phyloP scores from a whole-genome alignment of 2,329 filamentous ascomycete species.

The Phyllosticta citrichinensis region DNA sequence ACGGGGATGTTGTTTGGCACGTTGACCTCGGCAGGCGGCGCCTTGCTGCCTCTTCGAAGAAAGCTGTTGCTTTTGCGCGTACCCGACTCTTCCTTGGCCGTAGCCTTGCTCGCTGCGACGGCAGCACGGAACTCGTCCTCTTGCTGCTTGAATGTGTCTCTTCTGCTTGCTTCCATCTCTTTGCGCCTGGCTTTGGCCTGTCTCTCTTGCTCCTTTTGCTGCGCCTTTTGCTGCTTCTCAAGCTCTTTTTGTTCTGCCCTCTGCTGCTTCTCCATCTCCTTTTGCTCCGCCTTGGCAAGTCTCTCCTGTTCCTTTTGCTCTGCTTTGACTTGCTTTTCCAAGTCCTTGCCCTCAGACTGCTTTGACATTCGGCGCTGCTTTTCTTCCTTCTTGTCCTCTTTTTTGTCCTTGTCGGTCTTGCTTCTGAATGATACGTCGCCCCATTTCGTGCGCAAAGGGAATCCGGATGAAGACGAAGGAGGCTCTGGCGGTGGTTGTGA shows the following conservation, averaged over 20 bases:
- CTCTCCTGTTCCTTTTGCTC: slow-evolving; percentile 47
- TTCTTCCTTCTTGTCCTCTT: slow-evolving; percentile 17
- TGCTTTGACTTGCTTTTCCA: slow-evolving; percentile 53
- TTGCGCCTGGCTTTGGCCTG: slow-evolving; percentile 28
- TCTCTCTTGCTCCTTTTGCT: slow-evolving; percentile 40
- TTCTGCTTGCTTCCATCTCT: slow-evolving; percentile 32
- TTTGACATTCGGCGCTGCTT: slow-evolving; percentile 9
- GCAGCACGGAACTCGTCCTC: slow-evolving; percentile 55
- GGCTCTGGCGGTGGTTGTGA: slow-evolving; percentile 25
- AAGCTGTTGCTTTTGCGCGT: background rate
- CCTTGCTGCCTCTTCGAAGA: slow-evolving; percentile 26
- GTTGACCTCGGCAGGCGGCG: background rate
- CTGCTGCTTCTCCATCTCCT: slow-evolving; percentile 47
- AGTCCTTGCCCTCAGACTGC: slow-evolving; percentile 33
- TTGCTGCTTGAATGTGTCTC: slow-evolving; percentile 46
- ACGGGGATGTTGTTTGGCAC: background rate
- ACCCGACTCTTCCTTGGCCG: slow-evolving; percentile 33
- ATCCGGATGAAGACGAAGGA: slow-evolving; percentile 15
- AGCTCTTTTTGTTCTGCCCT: slow-evolving; percentile 36
- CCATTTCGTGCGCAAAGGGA: slow-evolving; percentile 2
- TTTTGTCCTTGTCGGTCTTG: slow-evolving; percentile 5
- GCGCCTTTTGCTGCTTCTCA: slow-evolving; percentile 42
- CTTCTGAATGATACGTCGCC: slow-evolving; percentile 1
- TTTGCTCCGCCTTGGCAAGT: slow-evolving; percentile 32
- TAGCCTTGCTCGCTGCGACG: slow-evolving; percentile 56